Evolutionary conservation across 768 basidiomycete genomes (phyloP).

Genomic region (Termitomyces sp.): DNA sequence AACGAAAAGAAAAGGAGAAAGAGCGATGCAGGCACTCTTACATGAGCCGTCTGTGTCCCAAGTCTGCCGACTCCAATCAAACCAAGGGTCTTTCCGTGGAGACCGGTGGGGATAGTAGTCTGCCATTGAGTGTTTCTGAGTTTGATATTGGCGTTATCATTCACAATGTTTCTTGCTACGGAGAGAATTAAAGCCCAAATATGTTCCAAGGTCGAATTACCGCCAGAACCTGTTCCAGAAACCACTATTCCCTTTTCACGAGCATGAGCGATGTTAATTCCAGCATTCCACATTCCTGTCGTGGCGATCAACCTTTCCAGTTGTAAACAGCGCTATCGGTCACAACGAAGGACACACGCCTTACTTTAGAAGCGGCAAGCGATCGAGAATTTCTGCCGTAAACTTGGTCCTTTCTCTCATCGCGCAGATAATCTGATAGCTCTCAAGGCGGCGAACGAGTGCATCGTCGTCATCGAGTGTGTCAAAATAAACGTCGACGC

Average conservation of each 20-base stretch:
- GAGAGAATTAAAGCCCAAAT: constrained; percentile 63
- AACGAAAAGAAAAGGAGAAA: not conserved
- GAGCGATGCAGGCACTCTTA: constrained; percentile 18
- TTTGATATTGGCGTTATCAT: constrained; percentile 49
- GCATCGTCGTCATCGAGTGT: constrained; percentile 50
- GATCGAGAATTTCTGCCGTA: constrained; percentile 41
- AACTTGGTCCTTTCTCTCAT: constrained; percentile 71
- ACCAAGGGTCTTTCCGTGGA: constrained; percentile 54
- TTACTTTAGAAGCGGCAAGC: constrained; percentile 53
- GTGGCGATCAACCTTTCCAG: constrained; percentile 48
- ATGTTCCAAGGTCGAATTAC: constrained; percentile 55
- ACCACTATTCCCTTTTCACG: constrained; percentile 47
- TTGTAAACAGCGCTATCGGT: not conserved
- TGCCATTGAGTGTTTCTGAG: constrained; percentile 51
- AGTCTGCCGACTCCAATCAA: constrained; percentile 60
- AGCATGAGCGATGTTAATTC: constrained; percentile 47
- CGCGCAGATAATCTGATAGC: constrained; percentile 55
- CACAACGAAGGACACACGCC: not conserved
- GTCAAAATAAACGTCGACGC: constrained; percentile 46
- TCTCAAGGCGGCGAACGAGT: constrained; percentile 44
- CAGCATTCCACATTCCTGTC: constrained; percentile 47
- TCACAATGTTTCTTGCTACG: constrained; percentile 43
- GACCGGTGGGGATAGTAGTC: constrained; percentile 42
- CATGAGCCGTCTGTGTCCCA: constrained; percentile 49
- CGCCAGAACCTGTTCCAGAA: constrained; percentile 40